Percentiles rank a stretch among this genome's conserved stretches.
Evolutionary conservation across 2,329 filamentous ascomycete species (phyloP).

Genomic region (Neocatenulostroma microsporum): DNA sequence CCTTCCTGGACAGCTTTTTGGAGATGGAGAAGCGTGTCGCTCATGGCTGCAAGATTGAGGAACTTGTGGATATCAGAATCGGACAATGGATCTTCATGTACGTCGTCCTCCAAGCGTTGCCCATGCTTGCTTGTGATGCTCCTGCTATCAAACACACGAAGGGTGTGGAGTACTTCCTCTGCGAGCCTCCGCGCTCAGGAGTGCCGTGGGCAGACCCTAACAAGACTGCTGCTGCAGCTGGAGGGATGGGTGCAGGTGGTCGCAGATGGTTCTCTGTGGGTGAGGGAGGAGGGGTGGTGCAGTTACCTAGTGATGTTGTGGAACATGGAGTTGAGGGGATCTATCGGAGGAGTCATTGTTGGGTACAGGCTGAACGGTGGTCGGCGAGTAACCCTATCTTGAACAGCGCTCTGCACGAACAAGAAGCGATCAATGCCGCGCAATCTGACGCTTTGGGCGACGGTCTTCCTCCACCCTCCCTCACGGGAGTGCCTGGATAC

Average conservation of each 20-base stretch:
- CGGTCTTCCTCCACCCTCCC: conserved; percentile 11
- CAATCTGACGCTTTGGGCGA: conserved; percentile 8
- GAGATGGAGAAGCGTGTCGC: conserved; percentile 64
- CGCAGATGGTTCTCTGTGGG: conserved; percentile 67
- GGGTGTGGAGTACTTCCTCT: conserved; percentile 74
- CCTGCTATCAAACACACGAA: conserved; percentile 61
- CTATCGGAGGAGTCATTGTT: conserved; percentile 62
- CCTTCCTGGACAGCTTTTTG: conserved; percentile 63
- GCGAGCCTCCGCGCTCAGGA: conserved; percentile 63
- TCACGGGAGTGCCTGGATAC: too few relatives aligned
- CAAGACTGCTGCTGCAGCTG: conserved; percentile 51
- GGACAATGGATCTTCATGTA: conserved; percentile 80
- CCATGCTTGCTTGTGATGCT: conserved; percentile 69
- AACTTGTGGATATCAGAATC: conserved; percentile 62
- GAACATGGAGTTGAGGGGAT: conserved; percentile 60
- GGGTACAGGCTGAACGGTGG: conserved; percentile 58
- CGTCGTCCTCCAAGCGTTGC: conserved; percentile 66
- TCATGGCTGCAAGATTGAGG: conserved; percentile 55
- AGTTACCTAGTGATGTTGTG: conserved; percentile 55
- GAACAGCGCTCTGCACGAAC: conserved; percentile 23
- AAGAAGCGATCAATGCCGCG: conserved; percentile 15
- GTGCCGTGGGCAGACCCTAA: conserved; percentile 59
- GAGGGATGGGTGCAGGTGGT: conserved; percentile 23
- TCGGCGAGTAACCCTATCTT: conserved; percentile 35
- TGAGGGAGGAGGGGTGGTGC: conserved; percentile 55